phyloP scores from a whole-genome alignment of 495 filamentous ascomycete genomes.

The Xylaria flabelliformis region DNA sequence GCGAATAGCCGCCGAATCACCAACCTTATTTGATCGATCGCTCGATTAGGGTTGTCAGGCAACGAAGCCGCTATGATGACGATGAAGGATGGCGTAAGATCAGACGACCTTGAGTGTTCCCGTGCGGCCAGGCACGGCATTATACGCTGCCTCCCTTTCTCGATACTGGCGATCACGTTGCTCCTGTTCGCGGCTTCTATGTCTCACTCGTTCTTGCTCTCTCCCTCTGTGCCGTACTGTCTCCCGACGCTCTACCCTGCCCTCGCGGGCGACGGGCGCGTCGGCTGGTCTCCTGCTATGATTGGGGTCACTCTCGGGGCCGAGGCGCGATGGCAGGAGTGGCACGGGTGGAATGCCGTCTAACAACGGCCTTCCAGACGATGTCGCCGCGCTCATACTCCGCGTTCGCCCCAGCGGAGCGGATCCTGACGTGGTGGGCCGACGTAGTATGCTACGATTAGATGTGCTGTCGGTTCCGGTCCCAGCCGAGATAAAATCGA shows the following conservation, averaged over 20 bases:
- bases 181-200: slow-evolving; percentile 34
- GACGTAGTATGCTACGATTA: slow-evolving; percentile 28
- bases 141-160: slow-evolving; percentile 35
- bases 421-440: slow-evolving; percentile 22
- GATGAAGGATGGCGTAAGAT: slow-evolving; percentile 12
- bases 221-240: slow-evolving; percentile 19
- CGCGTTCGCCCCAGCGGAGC: slow-evolving; percentile 32
- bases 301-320: not conserved
- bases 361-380: slow-evolving; percentile 25
- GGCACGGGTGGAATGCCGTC: slow-evolving; percentile 34
- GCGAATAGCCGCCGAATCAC: not conserved
- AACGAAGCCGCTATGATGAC: not conserved
- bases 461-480: slow-evolving; percentile 21
- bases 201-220: slow-evolving; percentile 28
- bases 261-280: slow-evolving; percentile 2
- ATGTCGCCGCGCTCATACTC: slow-evolving; percentile 38
- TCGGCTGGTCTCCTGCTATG: not conserved
- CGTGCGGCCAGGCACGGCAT: slow-evolving; percentile 38
- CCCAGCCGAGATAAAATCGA: slow-evolving; percentile 56
- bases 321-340: slow-evolving; percentile 22
- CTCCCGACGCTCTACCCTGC: slow-evolving; percentile 11
- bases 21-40: not conserved
- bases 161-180: slow-evolving; percentile 37
- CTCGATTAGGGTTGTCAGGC: not conserved
- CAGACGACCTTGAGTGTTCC: slow-evolving; percentile 43